phyloP scores from a whole-genome alignment of 331 rosid species.

The Cucumis variabilis region DNA sequence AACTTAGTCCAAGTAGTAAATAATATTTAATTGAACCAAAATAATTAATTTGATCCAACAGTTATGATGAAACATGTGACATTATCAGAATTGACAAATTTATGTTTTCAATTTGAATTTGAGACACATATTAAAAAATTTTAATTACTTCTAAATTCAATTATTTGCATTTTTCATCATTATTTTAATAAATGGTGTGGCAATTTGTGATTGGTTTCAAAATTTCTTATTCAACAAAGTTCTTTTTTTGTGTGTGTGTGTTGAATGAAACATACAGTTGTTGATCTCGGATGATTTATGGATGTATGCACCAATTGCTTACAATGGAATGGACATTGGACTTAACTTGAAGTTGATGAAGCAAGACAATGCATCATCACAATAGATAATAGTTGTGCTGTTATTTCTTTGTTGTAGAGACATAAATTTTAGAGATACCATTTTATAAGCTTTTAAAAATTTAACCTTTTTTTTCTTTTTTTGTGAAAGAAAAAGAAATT shows the following conservation, averaged over 20 bases:
- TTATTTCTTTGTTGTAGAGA: background rate
- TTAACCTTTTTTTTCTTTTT: background rate
- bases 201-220: no score
- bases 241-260: background rate
- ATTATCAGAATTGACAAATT: no score
- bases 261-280: constrained; percentile 49
- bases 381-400: background rate
- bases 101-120: no score
- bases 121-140: no score
- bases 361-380: constrained; percentile 33
- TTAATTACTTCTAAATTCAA: no score
- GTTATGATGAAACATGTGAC: no score
- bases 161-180: no score
- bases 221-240: no score
- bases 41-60: no score
- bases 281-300: constrained; percentile 83
- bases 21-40: no score
- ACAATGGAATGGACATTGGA: constrained; percentile 84
- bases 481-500: background rate
- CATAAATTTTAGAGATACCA: background rate
- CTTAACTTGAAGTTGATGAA: constrained; percentile 52
- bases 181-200: no score
- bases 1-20: no score
- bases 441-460: background rate
- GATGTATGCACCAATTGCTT: constrained; percentile 95